A percentile compares a stretch with the other conserved stretches of the same genome.
Evolutionary conservation across 1,139 yeast species (phyloP).

Genomic region (Hansenula lynferdii): DNA sequence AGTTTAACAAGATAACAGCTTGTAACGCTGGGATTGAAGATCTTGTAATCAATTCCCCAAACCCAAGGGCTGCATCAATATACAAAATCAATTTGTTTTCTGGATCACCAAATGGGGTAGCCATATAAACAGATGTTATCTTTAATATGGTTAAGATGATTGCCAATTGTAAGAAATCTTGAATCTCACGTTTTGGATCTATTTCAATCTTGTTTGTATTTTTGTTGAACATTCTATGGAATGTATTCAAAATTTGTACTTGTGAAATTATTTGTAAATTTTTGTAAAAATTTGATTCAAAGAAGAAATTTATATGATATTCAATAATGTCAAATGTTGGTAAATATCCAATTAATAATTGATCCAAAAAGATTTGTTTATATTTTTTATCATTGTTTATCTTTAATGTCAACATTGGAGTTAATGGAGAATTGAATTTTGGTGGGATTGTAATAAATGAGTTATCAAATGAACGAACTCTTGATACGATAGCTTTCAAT

Average conservation of each 20-base stretch:
- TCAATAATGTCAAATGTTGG: constrained; percentile 10
- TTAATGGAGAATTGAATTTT: constrained; percentile 5
- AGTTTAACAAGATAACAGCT: constrained; percentile 13
- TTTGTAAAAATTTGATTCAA: constrained; percentile 10
- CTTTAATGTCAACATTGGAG: constrained; percentile 6
- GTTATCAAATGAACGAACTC: neutral
- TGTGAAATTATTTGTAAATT: constrained; percentile 12
- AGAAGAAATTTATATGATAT: constrained; percentile 9
- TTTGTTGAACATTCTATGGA: constrained; percentile 9
- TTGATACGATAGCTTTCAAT: neutral
- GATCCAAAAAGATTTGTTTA: constrained; percentile 2
- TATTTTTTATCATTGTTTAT: constrained; percentile 6
- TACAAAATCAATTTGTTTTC: constrained; percentile 9
- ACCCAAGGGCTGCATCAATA: constrained; percentile 14
- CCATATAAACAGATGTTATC: constrained; percentile 12
- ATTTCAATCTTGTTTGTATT: constrained; percentile 6
- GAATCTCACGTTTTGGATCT: constrained; percentile 10
- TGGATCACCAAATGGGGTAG: constrained; percentile 7
- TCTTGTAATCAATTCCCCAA: constrained; percentile 16
- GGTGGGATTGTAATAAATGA: constrained; percentile 1
- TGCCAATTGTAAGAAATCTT: constrained; percentile 12
- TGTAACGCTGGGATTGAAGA: constrained; percentile 16
- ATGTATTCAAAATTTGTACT: constrained; percentile 3
- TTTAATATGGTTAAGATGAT: constrained; percentile 12
- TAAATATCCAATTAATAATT: constrained; percentile 3